Conservation (phyloP, 1,284 basidiomycete species). For the Abortiporus biennis region DNA sequence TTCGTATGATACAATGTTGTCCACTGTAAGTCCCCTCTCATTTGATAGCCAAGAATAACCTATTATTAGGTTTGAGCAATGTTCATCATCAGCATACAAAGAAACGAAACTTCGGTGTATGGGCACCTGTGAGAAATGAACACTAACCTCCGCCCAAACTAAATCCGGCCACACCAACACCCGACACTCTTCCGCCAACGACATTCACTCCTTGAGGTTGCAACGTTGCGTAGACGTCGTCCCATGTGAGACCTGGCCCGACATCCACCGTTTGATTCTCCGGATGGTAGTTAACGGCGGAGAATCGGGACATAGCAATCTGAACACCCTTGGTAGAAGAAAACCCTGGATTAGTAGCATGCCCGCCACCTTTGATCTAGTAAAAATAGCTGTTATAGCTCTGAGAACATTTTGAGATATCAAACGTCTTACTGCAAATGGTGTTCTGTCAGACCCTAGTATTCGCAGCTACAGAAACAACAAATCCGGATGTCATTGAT, state of each 20-base stretch:
- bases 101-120: not conserved
- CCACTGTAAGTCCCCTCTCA: conserved; percentile 36
- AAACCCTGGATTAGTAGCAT: conserved; percentile 39
- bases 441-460: conserved; percentile 29
- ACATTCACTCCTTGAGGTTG: conserved; percentile 33
- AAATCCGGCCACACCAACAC: conserved; percentile 38
- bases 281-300: conserved; percentile 29
- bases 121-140: not conserved
- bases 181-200: conserved; percentile 38
- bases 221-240: conserved; percentile 38
- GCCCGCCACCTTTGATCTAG: conserved; percentile 47
- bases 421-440: conserved; percentile 29
- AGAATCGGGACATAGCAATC: conserved; percentile 41
- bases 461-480: conserved; percentile 33
- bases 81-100: not conserved
- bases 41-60: conserved; percentile 39
- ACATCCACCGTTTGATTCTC: conserved; percentile 29
- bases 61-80: conserved; percentile 36
- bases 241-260: conserved; percentile 45
- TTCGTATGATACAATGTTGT: conserved; percentile 32
- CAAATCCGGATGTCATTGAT: not conserved
- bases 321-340: conserved; percentile 49
- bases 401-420: not conserved
- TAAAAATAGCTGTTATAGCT: not conserved
- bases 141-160: conserved; percentile 37